Evolutionary conservation across 2,329 filamentous ascomycete genomes (phyloP).

Genomic region (Trematosphaeria pertusa): DNA sequence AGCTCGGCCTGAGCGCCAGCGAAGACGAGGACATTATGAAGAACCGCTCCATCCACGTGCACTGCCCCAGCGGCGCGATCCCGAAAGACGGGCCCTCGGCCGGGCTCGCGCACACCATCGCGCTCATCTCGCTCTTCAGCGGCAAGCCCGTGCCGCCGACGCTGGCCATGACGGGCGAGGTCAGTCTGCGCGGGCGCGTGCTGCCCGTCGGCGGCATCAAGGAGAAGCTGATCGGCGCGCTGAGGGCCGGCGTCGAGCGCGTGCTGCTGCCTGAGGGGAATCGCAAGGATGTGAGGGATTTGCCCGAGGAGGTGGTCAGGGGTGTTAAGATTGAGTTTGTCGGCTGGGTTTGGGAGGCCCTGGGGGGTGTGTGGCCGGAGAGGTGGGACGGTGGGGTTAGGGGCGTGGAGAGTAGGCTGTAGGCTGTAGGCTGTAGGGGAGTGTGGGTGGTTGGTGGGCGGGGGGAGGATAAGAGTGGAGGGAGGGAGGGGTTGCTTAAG

Average conservation of each 20-base stretch:
- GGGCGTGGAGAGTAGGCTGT: slow-evolving; percentile 77
- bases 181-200: slow-evolving; percentile 84
- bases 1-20: slow-evolving; percentile 81
- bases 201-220: slow-evolving; percentile 97
- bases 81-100: slow-evolving; percentile 89
- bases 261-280: slow-evolving; percentile 89
- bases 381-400: slow-evolving; percentile 73
- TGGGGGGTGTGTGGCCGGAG: slow-evolving; percentile 91
- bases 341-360: slow-evolving; percentile 93
- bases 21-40: slow-evolving; percentile 94
- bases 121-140: slow-evolving; percentile 87
- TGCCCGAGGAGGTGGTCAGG: slow-evolving; percentile 86
- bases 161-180: slow-evolving; percentile 89
- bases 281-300: slow-evolving; percentile 87
- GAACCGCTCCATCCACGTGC: slow-evolving; percentile 90
- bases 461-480: too few relatives aligned
- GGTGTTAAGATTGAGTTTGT: slow-evolving; percentile 90
- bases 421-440: too few relatives aligned
- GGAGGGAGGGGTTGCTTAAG: too few relatives aligned
- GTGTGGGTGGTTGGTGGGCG: too few relatives aligned
- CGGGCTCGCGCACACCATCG: slow-evolving; percentile 92
- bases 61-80: slow-evolving; percentile 92
- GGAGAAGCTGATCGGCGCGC: slow-evolving; percentile 95
- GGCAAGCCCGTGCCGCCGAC: slow-evolving; percentile 86
- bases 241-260: slow-evolving; percentile 92